These are phyloP conservation scores for Ustilago cynodontis DNA, from an alignment of 1,284 basidiomycete genomes.

Conservation along the genomic window DNA sequence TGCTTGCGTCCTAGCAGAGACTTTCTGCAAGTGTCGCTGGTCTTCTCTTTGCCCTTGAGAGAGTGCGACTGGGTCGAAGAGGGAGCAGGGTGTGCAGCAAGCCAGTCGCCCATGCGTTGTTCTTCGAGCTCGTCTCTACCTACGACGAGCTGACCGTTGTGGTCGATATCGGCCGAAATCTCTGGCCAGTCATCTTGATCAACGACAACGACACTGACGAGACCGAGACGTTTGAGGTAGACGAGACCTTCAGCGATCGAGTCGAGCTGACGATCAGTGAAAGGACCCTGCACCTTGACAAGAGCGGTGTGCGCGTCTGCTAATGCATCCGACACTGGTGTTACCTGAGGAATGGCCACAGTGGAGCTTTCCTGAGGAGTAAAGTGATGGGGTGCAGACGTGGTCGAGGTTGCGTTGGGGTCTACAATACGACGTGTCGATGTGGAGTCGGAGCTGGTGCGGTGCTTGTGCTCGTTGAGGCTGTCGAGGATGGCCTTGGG, in stretches of 20 bases:
- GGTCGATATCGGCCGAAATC: constrained; percentile 40
- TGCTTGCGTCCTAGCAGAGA: constrained; percentile 43
- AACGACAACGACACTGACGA: constrained; percentile 93
- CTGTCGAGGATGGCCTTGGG: constrained; percentile 41
- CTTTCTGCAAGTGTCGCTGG: constrained; percentile 11
- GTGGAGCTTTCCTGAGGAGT: constrained; percentile 70
- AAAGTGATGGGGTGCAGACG: constrained; percentile 54
- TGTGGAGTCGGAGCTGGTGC: constrained; percentile 30
- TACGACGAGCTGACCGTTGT: constrained; percentile 45
- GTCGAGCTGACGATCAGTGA: constrained; percentile 92
- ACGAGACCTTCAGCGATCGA: constrained; percentile 93
- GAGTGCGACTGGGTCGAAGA: constrained; percentile 10
- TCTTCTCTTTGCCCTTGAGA: constrained; percentile 30
- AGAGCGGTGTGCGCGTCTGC: constrained; percentile 80
- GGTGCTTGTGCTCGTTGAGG: constrained; percentile 37
- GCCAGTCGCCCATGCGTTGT: constrained; percentile 56
- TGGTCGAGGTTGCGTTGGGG: constrained; percentile 40
- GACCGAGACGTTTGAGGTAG: constrained; percentile 92
- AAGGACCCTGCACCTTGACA: constrained; percentile 97
- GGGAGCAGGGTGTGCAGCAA: constrained; percentile 40
- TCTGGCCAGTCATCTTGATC: constrained; percentile 84
- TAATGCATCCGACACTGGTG: constrained; percentile 38
- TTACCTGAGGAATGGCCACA: constrained; percentile 43
- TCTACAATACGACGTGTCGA: constrained; percentile 26
- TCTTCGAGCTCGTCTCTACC: constrained; percentile 51